Base-by-base conservation (phyloP, 2,329 filamentous ascomycete genomes). In the Pseudogymnoascus sp. region DNA sequence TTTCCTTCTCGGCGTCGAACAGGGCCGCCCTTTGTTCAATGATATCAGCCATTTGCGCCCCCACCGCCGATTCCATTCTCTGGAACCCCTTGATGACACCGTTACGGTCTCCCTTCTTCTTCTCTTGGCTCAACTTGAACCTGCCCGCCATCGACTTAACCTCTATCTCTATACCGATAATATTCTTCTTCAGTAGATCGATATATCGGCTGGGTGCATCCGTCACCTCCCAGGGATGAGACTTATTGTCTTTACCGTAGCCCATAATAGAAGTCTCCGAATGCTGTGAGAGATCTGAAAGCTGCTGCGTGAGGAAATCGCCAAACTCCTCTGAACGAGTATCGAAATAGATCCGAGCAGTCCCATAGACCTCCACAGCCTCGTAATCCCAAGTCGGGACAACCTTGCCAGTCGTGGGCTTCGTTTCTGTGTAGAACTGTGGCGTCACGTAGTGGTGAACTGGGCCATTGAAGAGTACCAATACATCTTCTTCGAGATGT, bases 371-470 rank as follows among this genome's bases (percentile, higher is more conserved):
- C 72, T 89, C 84, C 0, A 81, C 86, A 0, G 87, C 85, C 0
- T 84, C 78, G 68, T 89, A 90, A 72, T 90, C 86, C 87, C 87
- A 89, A 0, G 87, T 89, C 0, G 86, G 86, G 4, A 87, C 87
- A 0, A 89, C 86, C 67, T 89, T 89, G 8, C 81, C 86, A 0
- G 81, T 85, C 0, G 69, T 70, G 0, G 85, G 86, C 70, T 89
- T 89, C 0, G 87, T 89, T 66, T 85, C 79, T 11, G 75, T 78
- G 75, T 89, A 89, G 73, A 88, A 89, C 65, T 87, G 86, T 0
- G 87, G 85, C 0, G 87, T 88, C 3, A 89, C 81, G 67, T 89
- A 89, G 73, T 87, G 84, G 40, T 89, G 81, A 0, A 77, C 71
- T 0, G 80, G 76, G 0, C 78, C 78, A 53, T 79, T 88, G 77